Base-by-base conservation (phyloP, 1,284 basidiomycete genomes). In the Rhodofomes roseus region DNA sequence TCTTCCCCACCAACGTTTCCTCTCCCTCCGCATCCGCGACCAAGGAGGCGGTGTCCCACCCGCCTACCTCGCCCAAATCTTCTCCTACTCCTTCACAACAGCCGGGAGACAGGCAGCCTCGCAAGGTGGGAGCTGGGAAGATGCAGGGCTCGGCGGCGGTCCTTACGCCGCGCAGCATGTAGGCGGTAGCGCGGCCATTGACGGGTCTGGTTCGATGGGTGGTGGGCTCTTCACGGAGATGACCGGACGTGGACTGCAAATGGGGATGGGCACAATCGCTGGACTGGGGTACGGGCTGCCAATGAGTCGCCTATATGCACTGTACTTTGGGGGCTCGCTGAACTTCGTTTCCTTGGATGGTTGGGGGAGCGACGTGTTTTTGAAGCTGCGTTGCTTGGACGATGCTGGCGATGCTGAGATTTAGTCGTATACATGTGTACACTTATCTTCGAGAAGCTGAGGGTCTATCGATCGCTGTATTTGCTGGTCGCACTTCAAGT, bases 21-120 rank as follows among this genome's bases (percentile, higher is more conserved):
- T 95, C 57, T 89, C 87, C 29, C 79, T 96, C 43, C 83, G 94
- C 39, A 81, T 96, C 25, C 82, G 94, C 34, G 93, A 96, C 66
- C 86, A 92, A 66, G 94, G 94, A 2, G 93, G 93, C 18, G 93
- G 93, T 3, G 88, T 96, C 39, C 80, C 86, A 1, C 87, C 87
- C 2, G 76, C 81, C 8, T 85, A 94, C 70, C 84, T 95, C 77
- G 76, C 82, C 18, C 82, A 86, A 55, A 90, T 96, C 59, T 96
- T 95, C 73, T 92, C 90, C 23, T 96, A 96, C 71, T 92, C 93
- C 6, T 96, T 95, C 71, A 95, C 93, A 2, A 95, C 93, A 2
- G 90, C 89, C 14, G 84, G 50, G 12, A 34, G 83, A 12, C 67
- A 71, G 34, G 63, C 60, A 44, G 65, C 66, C 2, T 77, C 79